Conservation (phyloP, 768 basidiomycete genomes). For the Boletus rufocinnamomeus region DNA sequence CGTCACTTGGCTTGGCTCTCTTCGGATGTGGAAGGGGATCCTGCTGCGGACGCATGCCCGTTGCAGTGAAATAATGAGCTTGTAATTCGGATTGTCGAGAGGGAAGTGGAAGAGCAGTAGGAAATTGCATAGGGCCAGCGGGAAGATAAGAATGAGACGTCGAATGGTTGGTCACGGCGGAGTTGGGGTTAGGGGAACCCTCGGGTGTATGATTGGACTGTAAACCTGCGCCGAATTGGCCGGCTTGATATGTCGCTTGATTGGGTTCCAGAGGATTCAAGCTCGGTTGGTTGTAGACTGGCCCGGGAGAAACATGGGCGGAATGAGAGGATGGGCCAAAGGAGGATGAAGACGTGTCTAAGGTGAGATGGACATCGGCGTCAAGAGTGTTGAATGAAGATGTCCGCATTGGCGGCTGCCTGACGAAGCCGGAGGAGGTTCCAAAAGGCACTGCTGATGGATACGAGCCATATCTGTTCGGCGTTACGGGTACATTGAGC, state of each 20-base stretch:
- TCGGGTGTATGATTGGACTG: constrained; percentile 14
- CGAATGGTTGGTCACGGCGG: constrained; percentile 3
- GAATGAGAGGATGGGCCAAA: constrained; percentile 14
- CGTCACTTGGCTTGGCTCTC: constrained; percentile 25
- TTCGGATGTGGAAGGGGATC: constrained; percentile 16
- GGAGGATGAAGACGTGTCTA: constrained; percentile 21
- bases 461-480: constrained; percentile 13
- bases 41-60: background rate
- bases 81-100: constrained; percentile 33
- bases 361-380: constrained; percentile 2
- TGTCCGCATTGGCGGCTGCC: constrained; percentile 11
- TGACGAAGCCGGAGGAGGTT: constrained; percentile 14
- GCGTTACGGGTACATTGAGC: constrained; percentile 2
- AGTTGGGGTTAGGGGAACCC: constrained; percentile 10
- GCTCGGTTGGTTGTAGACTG: constrained; percentile 17
- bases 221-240: constrained; percentile 7
- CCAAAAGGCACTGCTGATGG: constrained; percentile 16
- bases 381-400: constrained; percentile 16
- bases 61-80: constrained; percentile 25
- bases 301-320: constrained; percentile 12
- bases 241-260: constrained; percentile 20
- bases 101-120: constrained; percentile 31
- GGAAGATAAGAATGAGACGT: constrained; percentile 22
- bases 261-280: constrained; percentile 12
- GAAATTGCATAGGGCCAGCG: constrained; percentile 34